Percentiles rank a stretch among this genome's conserved stretches.
Conservation (phyloP, 1,284 basidiomycete species). For the Phaffia rhodozyma region DNA sequence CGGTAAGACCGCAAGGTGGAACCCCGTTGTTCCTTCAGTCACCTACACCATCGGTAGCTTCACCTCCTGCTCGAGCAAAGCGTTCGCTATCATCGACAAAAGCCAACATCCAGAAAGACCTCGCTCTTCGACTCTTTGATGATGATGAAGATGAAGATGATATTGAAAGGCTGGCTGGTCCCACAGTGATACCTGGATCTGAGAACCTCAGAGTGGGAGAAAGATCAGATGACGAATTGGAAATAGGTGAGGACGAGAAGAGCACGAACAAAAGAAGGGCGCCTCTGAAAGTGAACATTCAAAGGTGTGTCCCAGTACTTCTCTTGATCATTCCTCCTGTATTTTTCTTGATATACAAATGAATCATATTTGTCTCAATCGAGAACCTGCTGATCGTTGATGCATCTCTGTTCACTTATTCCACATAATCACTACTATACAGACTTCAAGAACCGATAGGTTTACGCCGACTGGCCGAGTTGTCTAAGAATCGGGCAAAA, state of each 20-base stretch:
- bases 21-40: conserved; percentile 33
- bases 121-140: not conserved
- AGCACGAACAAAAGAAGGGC: conserved; percentile 44
- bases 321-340: not conserved
- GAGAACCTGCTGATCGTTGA: not conserved
- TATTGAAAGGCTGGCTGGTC: not conserved
- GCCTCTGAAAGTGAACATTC: conserved; percentile 55
- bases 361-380: not conserved
- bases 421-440: conserved; percentile 6
- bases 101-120: not conserved
- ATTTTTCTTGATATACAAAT: not conserved
- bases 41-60: conserved; percentile 34
- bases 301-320: conserved; percentile 33
- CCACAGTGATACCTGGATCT: too few species aligned
- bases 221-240: not conserved
- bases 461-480: conserved; percentile 60
- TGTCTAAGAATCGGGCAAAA: conserved; percentile 55
- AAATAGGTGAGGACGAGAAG: conserved; percentile 25
- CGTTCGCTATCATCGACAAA: not conserved
- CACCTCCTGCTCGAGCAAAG: conserved; percentile 35
- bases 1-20: conserved; percentile 7
- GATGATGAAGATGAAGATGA: not conserved
- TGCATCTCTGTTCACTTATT: not conserved
- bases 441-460: conserved; percentile 57
- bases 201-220: too few species aligned